Conservation (phyloP, 2,329 filamentous ascomycete species). For the Fonsecaea pedrosoi region DNA sequence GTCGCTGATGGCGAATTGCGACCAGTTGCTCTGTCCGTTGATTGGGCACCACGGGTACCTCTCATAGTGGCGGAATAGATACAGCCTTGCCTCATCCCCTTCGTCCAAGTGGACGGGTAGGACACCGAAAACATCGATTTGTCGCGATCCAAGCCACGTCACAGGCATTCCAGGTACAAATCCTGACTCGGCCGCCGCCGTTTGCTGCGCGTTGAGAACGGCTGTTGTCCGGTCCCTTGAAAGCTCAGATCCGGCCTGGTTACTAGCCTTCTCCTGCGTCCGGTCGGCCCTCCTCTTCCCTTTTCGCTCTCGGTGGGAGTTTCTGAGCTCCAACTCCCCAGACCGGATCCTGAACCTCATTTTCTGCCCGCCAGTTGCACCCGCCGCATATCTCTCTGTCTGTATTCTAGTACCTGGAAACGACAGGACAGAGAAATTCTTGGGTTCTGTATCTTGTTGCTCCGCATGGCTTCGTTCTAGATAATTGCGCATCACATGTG, state of each 20-base stretch:
- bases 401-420: not conserved
- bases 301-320: constrained; percentile 21
- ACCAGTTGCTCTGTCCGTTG: constrained; percentile 28
- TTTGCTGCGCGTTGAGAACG: not conserved
- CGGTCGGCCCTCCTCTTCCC: constrained; percentile 8
- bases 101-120: constrained; percentile 16
- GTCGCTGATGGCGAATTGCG: constrained; percentile 26
- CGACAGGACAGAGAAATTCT: not conserved
- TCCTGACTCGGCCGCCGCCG: not conserved
- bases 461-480: constrained; percentile 22
- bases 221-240: not conserved
- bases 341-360: constrained; percentile 28
- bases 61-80: constrained; percentile 18
- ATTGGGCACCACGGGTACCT: constrained; percentile 33
- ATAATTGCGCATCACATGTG: constrained; percentile 34
- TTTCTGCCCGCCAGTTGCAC: constrained; percentile 23
- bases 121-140: constrained; percentile 25
- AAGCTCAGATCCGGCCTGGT: not conserved
- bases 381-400: not conserved
- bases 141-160: constrained; percentile 14
- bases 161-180: constrained; percentile 21
- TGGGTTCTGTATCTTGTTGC: constrained; percentile 2
- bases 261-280: not conserved
- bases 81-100: constrained; percentile 18
- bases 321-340: constrained; percentile 16